These are phyloP conservation scores for Auriscalpium microsporum DNA, from an alignment of 768 basidiomycete species.

Conservation along the genomic window DNA sequence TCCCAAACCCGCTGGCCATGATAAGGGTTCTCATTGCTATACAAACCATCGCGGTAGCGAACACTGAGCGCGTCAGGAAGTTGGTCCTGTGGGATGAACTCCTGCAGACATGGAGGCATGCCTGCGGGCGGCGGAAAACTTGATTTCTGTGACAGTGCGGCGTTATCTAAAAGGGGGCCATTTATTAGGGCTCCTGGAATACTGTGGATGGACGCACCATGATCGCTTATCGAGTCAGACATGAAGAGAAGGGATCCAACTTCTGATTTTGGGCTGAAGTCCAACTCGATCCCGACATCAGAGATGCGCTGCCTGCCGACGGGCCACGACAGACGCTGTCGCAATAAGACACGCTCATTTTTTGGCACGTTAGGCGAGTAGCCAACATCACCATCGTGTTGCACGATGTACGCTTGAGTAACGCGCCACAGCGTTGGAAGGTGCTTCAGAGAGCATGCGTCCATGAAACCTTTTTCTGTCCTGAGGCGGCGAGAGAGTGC, in stretches of 20 bases:
- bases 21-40: no score
- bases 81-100: background rate
- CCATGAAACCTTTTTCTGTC: background rate
- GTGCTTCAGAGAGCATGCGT: background rate
- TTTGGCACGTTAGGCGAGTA: no score
- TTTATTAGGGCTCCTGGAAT: background rate
- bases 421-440: background rate
- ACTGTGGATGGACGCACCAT: background rate
- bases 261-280: background rate
- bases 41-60: background rate
- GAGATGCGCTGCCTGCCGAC: no score
- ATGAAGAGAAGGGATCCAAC: background rate
- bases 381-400: no score
- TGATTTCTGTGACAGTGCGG: background rate
- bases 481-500: background rate
- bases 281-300: no score
- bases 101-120: background rate
- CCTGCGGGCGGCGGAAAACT: background rate
- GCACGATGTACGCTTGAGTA: background rate
- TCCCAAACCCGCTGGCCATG: background rate
- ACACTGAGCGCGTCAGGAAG: conserved; percentile 2
- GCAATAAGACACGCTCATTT: no score
- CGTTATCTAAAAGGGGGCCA: background rate
- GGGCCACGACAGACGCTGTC: no score
- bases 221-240: background rate